Evolutionary conservation across 2,329 filamentous ascomycete genomes (phyloP).

Genomic region (Venturia nashicola): DNA sequence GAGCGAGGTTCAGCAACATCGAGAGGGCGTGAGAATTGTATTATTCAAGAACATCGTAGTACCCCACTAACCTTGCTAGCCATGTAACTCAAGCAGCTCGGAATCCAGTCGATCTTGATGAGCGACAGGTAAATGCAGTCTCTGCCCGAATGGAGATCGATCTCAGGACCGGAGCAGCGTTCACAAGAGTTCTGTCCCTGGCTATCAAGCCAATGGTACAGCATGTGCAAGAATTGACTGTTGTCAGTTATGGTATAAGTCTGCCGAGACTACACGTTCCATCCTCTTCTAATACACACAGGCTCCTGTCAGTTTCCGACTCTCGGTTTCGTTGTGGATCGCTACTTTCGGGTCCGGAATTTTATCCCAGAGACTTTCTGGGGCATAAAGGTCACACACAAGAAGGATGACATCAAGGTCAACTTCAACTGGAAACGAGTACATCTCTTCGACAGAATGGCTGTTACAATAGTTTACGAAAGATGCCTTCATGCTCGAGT

Average conservation of each 20-base stretch:
- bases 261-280: slow-evolving; percentile 15
- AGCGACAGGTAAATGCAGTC: slow-evolving; percentile 78
- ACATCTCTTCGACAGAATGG: slow-evolving; percentile 77
- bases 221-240: slow-evolving; percentile 45
- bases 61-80: slow-evolving; percentile 28
- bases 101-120: slow-evolving; percentile 65
- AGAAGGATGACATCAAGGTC: slow-evolving; percentile 64
- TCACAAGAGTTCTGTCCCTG: slow-evolving; percentile 77
- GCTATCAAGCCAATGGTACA: slow-evolving; percentile 60
- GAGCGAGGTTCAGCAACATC: slow-evolving; percentile 91
- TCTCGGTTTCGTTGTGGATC: slow-evolving; percentile 89
- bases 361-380: slow-evolving; percentile 91
- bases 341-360: slow-evolving; percentile 86
- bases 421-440: slow-evolving; percentile 74
- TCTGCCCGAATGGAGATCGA: slow-evolving; percentile 84
- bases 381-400: slow-evolving; percentile 76
- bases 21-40: slow-evolving; percentile 58
- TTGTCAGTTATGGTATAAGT: slow-evolving; percentile 64
- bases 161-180: slow-evolving; percentile 78
- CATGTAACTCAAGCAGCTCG: slow-evolving; percentile 79
- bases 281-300: slow-evolving; percentile 20
- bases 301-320: slow-evolving; percentile 95
- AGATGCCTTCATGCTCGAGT: slow-evolving; percentile 63
- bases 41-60: not conserved
- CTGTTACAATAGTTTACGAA: slow-evolving; percentile 73